These are phyloP conservation scores for Oidium heveae DNA, from an alignment of 2,329 filamentous ascomycete genomes.

Conservation along the genomic window DNA sequence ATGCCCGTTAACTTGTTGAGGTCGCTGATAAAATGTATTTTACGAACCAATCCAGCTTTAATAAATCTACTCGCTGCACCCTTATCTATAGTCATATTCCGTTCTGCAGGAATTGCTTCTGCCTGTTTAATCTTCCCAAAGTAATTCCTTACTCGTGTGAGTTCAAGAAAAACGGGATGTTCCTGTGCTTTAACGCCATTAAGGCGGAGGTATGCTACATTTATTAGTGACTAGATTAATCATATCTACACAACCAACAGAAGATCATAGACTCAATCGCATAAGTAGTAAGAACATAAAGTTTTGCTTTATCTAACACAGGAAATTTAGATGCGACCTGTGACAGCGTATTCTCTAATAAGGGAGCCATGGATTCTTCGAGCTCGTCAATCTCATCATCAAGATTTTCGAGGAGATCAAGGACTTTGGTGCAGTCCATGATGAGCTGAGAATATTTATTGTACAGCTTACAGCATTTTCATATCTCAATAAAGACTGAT, in stretches of 20 bases:
- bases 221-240: background rate
- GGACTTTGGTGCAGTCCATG: constrained; percentile 18
- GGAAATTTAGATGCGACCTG: constrained; percentile 55
- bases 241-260: constrained; percentile 24
- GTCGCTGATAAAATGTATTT: background rate
- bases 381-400: constrained; percentile 59
- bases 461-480: no score
- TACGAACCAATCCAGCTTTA: constrained; percentile 47
- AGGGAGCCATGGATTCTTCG: constrained; percentile 46
- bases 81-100: constrained; percentile 35
- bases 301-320: constrained; percentile 82
- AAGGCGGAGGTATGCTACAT: constrained; percentile 45
- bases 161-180: constrained; percentile 65
- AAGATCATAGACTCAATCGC: constrained; percentile 78
- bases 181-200: constrained; percentile 59
- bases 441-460: background rate
- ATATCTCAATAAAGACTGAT: no score
- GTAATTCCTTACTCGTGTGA: constrained; percentile 71
- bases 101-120: constrained; percentile 26
- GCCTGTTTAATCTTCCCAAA: constrained; percentile 71
- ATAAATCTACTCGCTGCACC: constrained; percentile 61
- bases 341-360: constrained; percentile 38
- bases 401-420: constrained; percentile 23
- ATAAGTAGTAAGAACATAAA: constrained; percentile 72
- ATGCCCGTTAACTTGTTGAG: background rate